Base-by-base conservation (phyloP, 495 filamentous ascomycete genomes). In the Letharia lupina region DNA sequence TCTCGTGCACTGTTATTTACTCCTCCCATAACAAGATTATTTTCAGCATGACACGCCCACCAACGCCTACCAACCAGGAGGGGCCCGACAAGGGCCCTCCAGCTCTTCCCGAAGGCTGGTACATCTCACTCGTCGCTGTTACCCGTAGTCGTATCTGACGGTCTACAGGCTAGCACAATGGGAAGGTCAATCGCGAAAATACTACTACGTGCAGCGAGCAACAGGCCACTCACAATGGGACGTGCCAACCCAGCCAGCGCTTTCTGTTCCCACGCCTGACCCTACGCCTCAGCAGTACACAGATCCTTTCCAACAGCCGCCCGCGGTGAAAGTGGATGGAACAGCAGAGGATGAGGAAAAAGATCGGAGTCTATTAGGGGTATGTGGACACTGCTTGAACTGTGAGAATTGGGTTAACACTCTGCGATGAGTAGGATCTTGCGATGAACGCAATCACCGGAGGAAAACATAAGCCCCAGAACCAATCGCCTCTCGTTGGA, bases 201-300 rank as follows among this genome's bases (percentile, higher is more conserved):
- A 91, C 76, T 93, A 93, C 74, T 93, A 82, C 72, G 90, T 93
- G 41, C 87, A 91, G 69, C 79, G 89, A 47, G 82, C 86, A 52
- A 92, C 88, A 4, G 89, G 88, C 33, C 78, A 85, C 37, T 89
- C 87, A 56, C 88, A 89, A 75, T 93, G 90, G 90, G 87, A 91
- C 5, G 81, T 88, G 18, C 90, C 90, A 33, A 89, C 85, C 28
- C 79, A 87, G 63, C 79, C 87, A 47, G 85, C 61, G 47, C 52
- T 64, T 23, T 71, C 71, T 10, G 71, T 68, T 28, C 71, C 71
- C 16, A 67, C 70, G 7, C 70, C 70, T 1, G 66, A 64, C n/a
- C 71, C 71, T 37, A 73, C 71, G 7, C 71, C 71, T 7, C 73
- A 70, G 61, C 73, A 67, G 35, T 50, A 37, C 15, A 62, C 58